Conservation (phyloP, 2,329 filamentous ascomycete species). For the Nigrograna mackinnonii region DNA sequence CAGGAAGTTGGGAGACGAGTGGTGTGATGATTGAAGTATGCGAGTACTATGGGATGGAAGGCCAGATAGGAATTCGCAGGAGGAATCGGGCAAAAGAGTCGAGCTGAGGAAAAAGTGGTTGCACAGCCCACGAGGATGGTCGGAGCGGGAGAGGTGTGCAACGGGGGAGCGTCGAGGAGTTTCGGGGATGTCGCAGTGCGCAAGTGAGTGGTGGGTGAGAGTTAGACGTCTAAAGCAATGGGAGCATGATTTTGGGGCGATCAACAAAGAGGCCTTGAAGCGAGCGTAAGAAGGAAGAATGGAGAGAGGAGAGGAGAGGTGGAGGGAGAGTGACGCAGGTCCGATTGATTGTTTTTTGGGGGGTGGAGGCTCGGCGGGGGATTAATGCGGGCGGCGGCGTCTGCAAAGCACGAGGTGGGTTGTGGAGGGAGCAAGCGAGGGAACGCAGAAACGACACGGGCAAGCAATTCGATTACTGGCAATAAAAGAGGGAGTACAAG, state of each 20-base stretch:
- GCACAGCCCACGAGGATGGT: conserved; percentile 14
- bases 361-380: conserved; percentile 9
- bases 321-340: conserved; percentile 11
- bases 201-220: conserved; percentile 12
- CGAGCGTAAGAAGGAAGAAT: conserved; percentile 18
- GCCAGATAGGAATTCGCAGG: too few relatives aligned
- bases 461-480: too few relatives aligned
- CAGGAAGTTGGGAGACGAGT: background rate
- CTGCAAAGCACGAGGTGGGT: background rate
- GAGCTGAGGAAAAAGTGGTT: conserved; percentile 1
- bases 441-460: background rate
- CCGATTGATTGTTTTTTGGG: conserved; percentile 8
- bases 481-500: too few relatives aligned
- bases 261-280: conserved; percentile 8
- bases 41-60: background rate
- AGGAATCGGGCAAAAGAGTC: too few relatives aligned
- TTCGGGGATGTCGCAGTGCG: conserved; percentile 19
- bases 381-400: conserved; percentile 1
- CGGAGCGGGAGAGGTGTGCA: conserved; percentile 20
- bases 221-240: conserved; percentile 1
- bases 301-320: too few relatives aligned
- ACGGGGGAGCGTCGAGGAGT: conserved; percentile 11
- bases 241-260: conserved; percentile 11
- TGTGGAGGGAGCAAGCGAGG: conserved; percentile 3
- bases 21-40: background rate